Conservation (phyloP, 495 filamentous ascomycete genomes). For the Neurospora cerealis region DNA sequence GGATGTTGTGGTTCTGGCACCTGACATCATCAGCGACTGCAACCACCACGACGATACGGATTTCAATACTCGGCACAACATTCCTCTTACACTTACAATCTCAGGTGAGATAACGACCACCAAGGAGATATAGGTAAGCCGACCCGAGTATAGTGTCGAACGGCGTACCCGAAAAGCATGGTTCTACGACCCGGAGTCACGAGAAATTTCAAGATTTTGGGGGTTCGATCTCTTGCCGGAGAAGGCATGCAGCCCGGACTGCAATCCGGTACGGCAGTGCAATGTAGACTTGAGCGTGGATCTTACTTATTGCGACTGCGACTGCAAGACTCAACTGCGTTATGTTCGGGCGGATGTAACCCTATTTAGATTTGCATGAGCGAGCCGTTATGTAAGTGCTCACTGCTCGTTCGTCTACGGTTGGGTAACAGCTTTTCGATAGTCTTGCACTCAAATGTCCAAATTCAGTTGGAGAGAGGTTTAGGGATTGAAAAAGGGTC, state of each 20-base stretch:
- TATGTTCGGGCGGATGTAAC: not conserved
- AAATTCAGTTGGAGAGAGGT: not conserved
- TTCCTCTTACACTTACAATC: too few relatives aligned
- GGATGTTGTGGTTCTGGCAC: not conserved
- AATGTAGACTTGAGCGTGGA: not conserved
- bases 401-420: not conserved
- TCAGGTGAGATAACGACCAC: not conserved
- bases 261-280: not conserved
- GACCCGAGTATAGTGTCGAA: not conserved
- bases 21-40: not conserved
- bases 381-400: not conserved
- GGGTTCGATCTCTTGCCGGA: not conserved
- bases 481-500: not conserved
- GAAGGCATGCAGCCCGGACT: not conserved
- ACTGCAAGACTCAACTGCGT: not conserved
- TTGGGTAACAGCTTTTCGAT: not conserved
- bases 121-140: not conserved
- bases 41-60: not conserved
- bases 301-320: not conserved
- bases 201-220: not conserved
- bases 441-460: not conserved
- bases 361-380: not conserved
- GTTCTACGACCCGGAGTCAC: not conserved
- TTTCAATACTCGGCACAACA: not conserved
- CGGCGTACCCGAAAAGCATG: not conserved